Conservation (phyloP, 139 green algal genomes). For the Chlorella sp. region DNA sequence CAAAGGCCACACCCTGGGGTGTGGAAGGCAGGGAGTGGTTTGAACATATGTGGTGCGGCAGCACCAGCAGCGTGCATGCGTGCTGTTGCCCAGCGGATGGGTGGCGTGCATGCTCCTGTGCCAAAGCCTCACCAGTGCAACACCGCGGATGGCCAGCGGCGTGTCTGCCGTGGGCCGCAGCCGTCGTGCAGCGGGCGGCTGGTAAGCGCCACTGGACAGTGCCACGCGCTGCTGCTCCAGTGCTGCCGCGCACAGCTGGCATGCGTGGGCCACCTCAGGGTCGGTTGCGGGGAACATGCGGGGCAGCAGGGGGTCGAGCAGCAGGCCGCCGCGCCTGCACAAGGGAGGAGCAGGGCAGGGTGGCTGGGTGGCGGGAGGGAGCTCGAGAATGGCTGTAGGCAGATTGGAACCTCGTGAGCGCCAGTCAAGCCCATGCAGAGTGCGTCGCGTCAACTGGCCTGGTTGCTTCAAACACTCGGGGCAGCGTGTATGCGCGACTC, state of each 20-base stretch:
- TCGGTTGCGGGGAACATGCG: background rate
- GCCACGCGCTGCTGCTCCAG: background rate
- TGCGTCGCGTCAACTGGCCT: no score
- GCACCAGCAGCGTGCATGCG: no score
- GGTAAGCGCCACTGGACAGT: background rate
- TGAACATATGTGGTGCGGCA: no score
- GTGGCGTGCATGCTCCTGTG: no score
- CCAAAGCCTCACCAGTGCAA: background rate
- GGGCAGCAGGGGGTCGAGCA: background rate
- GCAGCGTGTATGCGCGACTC: background rate
- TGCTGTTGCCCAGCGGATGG: no score
- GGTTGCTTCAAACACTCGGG: background rate
- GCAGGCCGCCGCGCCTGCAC: background rate
- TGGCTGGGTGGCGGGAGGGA: no score
- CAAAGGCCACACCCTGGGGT: background rate
- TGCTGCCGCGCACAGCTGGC: background rate
- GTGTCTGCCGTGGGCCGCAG: background rate
- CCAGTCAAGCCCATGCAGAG: no score
- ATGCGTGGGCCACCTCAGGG: background rate
- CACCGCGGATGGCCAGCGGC: slow-evolving; percentile 1
- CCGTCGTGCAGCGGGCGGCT: background rate
- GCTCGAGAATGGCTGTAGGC: no score
- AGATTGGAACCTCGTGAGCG: no score
- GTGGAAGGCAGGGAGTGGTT: background rate
- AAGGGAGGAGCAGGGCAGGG: background rate